These are phyloP conservation scores for Elsinoe perseae DNA, from an alignment of 2,329 filamentous ascomycete species.

Conservation along the genomic window DNA sequence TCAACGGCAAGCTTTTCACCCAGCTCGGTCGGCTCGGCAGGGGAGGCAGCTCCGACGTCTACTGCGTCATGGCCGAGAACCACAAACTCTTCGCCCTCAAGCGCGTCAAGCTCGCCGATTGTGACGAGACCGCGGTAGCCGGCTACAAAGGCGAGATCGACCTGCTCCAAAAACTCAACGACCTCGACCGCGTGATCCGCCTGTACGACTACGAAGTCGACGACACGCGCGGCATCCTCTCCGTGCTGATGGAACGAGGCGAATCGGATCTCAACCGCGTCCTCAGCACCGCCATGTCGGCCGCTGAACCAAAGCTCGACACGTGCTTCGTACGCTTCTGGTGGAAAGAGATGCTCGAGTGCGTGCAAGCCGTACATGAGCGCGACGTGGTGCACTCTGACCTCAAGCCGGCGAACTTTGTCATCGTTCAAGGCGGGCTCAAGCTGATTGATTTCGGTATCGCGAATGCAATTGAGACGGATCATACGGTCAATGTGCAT, in stretches of 20 bases:
- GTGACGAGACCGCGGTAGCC: slow-evolving; percentile 72
- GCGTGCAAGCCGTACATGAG: slow-evolving; percentile 79
- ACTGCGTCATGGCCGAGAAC: slow-evolving; percentile 93
- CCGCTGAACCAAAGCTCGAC: slow-evolving; percentile 68
- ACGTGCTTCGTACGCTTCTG: slow-evolving; percentile 90
- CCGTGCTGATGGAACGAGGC: slow-evolving; percentile 93
- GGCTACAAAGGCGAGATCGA: slow-evolving; percentile 97
- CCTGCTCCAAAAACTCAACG: slow-evolving; percentile 69
- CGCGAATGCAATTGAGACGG: slow-evolving; percentile 89
- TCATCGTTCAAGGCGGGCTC: slow-evolving; percentile 78
- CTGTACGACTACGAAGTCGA: slow-evolving; percentile 92
- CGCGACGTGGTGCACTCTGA: slow-evolving; percentile 94
- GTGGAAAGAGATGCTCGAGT: slow-evolving; percentile 99
- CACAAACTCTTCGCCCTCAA: slow-evolving; percentile 93
- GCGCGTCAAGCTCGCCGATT: slow-evolving; percentile 80
- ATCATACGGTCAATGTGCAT: slow-evolving; percentile 95
- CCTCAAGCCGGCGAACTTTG: slow-evolving; percentile 93
- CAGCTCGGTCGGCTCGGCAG: slow-evolving; percentile 84
- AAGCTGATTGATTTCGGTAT: slow-evolving; percentile 99
- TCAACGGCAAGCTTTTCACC: slow-evolving; percentile 88
- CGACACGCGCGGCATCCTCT: slow-evolving; percentile 79
- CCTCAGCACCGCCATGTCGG: slow-evolving; percentile 61
- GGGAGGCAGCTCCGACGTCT: slow-evolving; percentile 89
- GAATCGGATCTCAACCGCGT: slow-evolving; percentile 88
- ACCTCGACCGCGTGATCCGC: slow-evolving; percentile 82